Base-by-base conservation (phyloP, 1,139 yeast genomes). In the Candida tunisiensis region DNA sequence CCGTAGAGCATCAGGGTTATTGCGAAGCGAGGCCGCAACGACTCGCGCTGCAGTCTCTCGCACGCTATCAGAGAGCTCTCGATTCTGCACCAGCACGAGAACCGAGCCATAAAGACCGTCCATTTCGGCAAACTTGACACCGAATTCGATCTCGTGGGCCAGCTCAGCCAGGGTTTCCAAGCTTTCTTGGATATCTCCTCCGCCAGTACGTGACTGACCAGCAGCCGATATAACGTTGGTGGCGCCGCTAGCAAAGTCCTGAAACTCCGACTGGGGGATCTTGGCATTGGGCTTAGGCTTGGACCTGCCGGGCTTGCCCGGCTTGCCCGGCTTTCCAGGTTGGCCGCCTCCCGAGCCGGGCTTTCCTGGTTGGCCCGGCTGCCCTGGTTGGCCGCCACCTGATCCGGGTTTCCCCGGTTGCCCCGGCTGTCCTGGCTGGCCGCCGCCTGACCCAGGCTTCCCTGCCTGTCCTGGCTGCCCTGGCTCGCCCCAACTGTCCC, bases 141-240 rank as follows among this genome's bases (percentile, higher is more conserved):
- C 88, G 38, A 62, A 64, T 31, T 75, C 79, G 15, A 65, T 45
- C 37, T 74, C 85, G 39, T 75, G 80, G 24, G 75, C 62, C 36
- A 66, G 51, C 6, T 77, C 85, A 7, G 60, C 60, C 32, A 77
- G 46, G 0, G 55, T 49, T 15, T 66, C 68, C 23, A 74, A 51
- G n/a, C n/a, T n/a, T n/a, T n/a, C n/a, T n/a, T n/a, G n/a, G n/a
- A n/a, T n/a, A 1, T 30, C 31, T 8, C 27, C 30, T n/a, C 28
- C 21, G 12, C 25, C 25, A 8, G 26, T 24, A n/a, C 25, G 12
- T 9, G 28, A 28, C 4, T 20, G 25, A 15, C 16, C 19, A 10
- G 17, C 20, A 3, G 24, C 23, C 16, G n/a, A 36, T 22, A 11
- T 23, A 4, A 15, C 22, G 12, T 16, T 10, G 15, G 24, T 24